Percentiles rank a stretch among this genome's conserved stretches.
These are phyloP conservation scores for Prunus mume DNA, from an alignment of 306 rosid genomes.

Conservation along the genomic window DNA sequence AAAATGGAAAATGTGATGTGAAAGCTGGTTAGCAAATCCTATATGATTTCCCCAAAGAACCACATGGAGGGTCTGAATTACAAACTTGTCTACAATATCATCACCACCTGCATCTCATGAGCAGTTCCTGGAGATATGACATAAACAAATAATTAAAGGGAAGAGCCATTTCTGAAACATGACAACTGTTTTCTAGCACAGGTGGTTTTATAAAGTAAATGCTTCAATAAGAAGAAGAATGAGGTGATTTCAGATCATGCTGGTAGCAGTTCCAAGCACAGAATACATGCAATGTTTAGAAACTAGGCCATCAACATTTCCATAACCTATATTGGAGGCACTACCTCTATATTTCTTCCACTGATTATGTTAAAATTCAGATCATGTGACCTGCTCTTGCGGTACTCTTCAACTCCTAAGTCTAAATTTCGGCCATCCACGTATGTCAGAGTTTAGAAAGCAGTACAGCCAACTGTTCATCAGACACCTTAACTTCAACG, in stretches of 20 bases:
- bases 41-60: no score
- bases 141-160: no score
- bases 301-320: background rate
- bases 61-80: no score
- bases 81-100: no score
- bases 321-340: background rate
- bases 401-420: background rate
- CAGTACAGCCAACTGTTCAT: slow-evolving; percentile 66
- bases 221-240: no score
- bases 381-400: background rate
- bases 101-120: no score
- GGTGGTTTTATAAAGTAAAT: no score
- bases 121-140: no score
- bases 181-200: no score
- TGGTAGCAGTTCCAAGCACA: background rate
- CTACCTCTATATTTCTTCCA: background rate
- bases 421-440: background rate
- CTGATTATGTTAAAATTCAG: background rate
- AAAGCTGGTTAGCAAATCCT: background rate
- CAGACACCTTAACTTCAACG: slow-evolving; percentile 67
- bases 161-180: no score
- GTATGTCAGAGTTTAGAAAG: slow-evolving; percentile 47
- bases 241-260: background rate
- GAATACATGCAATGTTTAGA: background rate
- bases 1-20: background rate